A percentile compares a stretch with the other conserved stretches of the same genome.
Conservation (phyloP, 192 early-diverging fungal species). For the Polychytrium aggregatum region DNA sequence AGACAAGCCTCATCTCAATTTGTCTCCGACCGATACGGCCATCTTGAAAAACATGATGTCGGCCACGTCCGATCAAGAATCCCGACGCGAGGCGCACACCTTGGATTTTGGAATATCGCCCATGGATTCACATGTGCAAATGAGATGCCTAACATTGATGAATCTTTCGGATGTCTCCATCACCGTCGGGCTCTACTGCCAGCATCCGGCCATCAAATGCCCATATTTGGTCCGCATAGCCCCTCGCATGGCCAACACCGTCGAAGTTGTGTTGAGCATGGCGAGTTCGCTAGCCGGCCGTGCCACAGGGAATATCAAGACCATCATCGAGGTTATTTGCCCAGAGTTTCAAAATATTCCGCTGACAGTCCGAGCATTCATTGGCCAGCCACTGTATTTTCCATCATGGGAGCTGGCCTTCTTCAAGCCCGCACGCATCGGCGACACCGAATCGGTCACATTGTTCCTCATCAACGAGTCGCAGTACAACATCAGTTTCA, state of each 20-base stretch:
- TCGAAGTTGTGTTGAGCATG: constrained; percentile 35
- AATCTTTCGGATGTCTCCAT: constrained; percentile 34
- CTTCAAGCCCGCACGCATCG: constrained; percentile 37
- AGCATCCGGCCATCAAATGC: constrained; percentile 32
- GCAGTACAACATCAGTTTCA: constrained; percentile 35
- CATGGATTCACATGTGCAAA: constrained; percentile 4
- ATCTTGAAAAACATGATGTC: constrained; percentile 47
- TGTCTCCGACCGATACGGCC: constrained; percentile 28
- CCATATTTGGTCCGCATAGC: constrained; percentile 40
- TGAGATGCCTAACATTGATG: constrained; percentile 44
- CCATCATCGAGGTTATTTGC: constrained; percentile 43
- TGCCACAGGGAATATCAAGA: constrained; percentile 29
- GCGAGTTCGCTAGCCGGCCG: no score
- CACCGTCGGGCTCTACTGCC: constrained; percentile 37
- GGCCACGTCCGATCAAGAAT: constrained; percentile 28
- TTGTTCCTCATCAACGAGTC: constrained; percentile 40
- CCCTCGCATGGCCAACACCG: constrained; percentile 39
- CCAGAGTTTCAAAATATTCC: constrained; percentile 52
- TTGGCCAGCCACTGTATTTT: constrained; percentile 43
- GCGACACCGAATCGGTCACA: constrained; percentile 12
- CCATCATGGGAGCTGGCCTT: constrained; percentile 40
- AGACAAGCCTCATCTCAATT: constrained; percentile 25
- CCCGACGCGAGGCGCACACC: constrained; percentile 33
- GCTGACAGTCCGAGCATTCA: constrained; percentile 32
- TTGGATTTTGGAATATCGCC: constrained; percentile 45